Evolutionary conservation across 805 yeast species (phyloP), one percentile per base, ranked within the genome.

Genomic region (Candida alai): DNA sequence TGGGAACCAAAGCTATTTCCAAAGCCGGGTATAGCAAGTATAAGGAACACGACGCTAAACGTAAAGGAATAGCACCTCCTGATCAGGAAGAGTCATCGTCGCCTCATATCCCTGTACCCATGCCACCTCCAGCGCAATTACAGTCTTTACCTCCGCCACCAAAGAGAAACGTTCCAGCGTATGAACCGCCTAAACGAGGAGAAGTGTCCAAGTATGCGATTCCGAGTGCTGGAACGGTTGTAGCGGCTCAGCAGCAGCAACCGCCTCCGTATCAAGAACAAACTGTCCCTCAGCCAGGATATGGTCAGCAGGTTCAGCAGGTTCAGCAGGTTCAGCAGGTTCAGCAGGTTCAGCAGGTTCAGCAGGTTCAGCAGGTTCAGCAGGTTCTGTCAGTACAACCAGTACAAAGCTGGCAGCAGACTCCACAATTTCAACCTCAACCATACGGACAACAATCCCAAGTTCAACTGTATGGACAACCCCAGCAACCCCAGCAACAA

Each of bases 1-100:
- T 49, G 30, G 80, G 77, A 3, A 60, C 76, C 3, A 68, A 56
- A 13, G 67, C 74, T 0, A 60, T 73, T 1, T 59, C 70, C 3
- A 70, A 71, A 40, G 75, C 74, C n/a, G 78, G 78, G 0, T 60
- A 65, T 42, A 54, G 55, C 7, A 72, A 79, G 2, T 74, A 73
- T 48, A 73, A 73, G 41, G 68, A 68, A 32, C 58, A 58, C 42
- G 56, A 54, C 8, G 56, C 55, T 19, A 45, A 51, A 29, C 39
- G 47, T 21, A 52, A 56, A 43, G 57, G 58, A 14, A 19, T 15
- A 6, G 32, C 18, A 8, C 34, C 35, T 30, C 32, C 26, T 29
- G 35, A 33, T 15, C 32, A 21, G 3, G 24, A 5, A 11, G 28
- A 10, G 19, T 13, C n/a, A 30, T 20, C 15, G 5, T 8, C 12